Conservation (phyloP, 768 basidiomycete species). For the Tricholoma sp. region DNA sequence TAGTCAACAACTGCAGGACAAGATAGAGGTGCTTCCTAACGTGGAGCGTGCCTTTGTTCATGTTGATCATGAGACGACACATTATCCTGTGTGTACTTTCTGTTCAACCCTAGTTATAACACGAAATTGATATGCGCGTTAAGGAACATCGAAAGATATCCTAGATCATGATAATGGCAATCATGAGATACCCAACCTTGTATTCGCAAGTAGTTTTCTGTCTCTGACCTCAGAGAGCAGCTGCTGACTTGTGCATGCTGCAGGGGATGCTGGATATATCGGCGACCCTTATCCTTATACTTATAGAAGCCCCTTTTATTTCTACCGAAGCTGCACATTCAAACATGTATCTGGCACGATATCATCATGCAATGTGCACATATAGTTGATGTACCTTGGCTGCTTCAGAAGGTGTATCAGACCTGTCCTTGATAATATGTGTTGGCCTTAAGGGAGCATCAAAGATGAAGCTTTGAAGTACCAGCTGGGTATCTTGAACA, state of each 20-base stretch:
- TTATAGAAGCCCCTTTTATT: not conserved
- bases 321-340: too few species aligned
- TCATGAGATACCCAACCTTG: not conserved
- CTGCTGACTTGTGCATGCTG: not conserved
- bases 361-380: too few species aligned
- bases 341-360: too few species aligned
- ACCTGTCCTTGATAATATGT: too few species aligned
- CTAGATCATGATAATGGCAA: not conserved
- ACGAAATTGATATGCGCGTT: constrained; percentile 1
- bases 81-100: constrained; percentile 41
- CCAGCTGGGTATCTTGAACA: too few species aligned
- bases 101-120: not conserved
- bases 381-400: too few species aligned
- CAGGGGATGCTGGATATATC: too few species aligned
- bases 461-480: too few species aligned
- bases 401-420: too few species aligned
- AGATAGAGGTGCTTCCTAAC: constrained; percentile 82
- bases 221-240: not conserved
- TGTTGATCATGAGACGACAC: constrained; percentile 91
- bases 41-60: constrained; percentile 94
- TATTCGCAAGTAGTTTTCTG: constrained; percentile 2
- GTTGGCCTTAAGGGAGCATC: too few species aligned
- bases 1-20: constrained; percentile 81
- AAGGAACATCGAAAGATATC: constrained; percentile 48
- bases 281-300: too few species aligned